Conservation (phyloP, 208 protist genomes). For the Leishmania lainsoni region DNA sequence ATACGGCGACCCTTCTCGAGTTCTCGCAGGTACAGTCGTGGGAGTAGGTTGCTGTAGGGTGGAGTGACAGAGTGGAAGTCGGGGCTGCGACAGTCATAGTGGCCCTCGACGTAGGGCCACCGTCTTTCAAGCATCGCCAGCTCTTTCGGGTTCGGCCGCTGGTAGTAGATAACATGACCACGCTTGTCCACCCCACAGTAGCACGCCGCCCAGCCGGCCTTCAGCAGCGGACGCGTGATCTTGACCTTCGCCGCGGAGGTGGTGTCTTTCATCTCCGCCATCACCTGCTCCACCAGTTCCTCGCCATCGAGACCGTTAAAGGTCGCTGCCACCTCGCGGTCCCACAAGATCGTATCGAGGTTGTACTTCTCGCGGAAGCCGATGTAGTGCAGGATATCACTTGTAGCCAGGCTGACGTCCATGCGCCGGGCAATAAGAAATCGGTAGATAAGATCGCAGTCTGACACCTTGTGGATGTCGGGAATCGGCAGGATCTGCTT, state of each 20-base stretch:
- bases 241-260: constrained; percentile 29
- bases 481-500: constrained; percentile 56
- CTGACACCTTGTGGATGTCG: constrained; percentile 57
- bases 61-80: constrained; percentile 47
- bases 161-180: constrained; percentile 55
- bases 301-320: constrained; percentile 58
- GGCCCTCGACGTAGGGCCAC: constrained; percentile 44
- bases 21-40: constrained; percentile 49
- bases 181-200: constrained; percentile 53
- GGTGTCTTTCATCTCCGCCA: constrained; percentile 33
- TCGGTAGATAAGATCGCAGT: constrained; percentile 67
- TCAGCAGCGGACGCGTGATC: constrained; percentile 50
- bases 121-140: constrained; percentile 48
- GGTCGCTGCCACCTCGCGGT: constrained; percentile 43
- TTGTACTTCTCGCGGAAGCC: constrained; percentile 58
- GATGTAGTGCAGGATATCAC: constrained; percentile 54
- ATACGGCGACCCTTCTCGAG: constrained; percentile 64
- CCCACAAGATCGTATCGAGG: constrained; percentile 55
- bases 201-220: constrained; percentile 57
- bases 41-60: constrained; percentile 51
- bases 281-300: constrained; percentile 43
- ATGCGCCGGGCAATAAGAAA: constrained; percentile 59
- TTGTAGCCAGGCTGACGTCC: constrained; percentile 34
- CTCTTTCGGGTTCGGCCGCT: constrained; percentile 52
- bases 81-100: constrained; percentile 48